Evolutionary conservation across 768 basidiomycete genomes (phyloP), one percentile per base, ranked within the genome.

Genomic region (Nevesoporus exiguus): DNA sequence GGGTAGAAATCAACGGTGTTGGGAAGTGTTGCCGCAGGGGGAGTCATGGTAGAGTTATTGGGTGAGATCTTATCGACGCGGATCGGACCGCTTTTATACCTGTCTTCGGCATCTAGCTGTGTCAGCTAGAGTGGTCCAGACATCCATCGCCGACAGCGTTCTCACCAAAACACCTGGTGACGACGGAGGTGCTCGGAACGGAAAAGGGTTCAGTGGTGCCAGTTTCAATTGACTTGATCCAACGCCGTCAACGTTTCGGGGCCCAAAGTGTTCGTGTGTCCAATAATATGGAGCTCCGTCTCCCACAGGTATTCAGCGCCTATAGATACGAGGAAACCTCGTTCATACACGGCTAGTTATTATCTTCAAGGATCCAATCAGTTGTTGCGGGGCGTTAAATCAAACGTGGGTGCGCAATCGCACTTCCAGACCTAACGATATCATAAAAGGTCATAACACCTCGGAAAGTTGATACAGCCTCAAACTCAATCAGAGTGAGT

Each of bases 21-120:
- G 3, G 68, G 55, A 27, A 66, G 49, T 17, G 66, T 70, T 27
- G 73, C 71, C 34, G 70, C 72, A 39, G 75, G 67, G 41, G 75
- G 75, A 0, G 74, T 57, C 74, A 76, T 77, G 59, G 41, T 50
- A 49, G 46, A 39, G 30, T 21, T 44, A n/a, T 15, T 17, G 29
- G 29, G 30, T 34, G 22, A 14, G 10, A n/a, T 22, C 30, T 43
- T 10, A 14, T 4, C 19, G 15, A 27, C 10, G n/a, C 14, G 5
- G 22, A 8, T 27, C 6, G 3, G 27, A 51, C 17, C 7, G 11
- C 19, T 48, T 51, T 59, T 58, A 59, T 59, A 49, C 25, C 30
- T 15, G 19, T 17, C 13, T 14, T 22, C 27, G 33, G 50, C 19
- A 41, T 34, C 22, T 29, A 29, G 31, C 19, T 43, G 22, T 42